Evolutionary conservation across 371 early-diverging fungal genomes (phyloP).

Genomic region (Actinomortierella ambigua): DNA sequence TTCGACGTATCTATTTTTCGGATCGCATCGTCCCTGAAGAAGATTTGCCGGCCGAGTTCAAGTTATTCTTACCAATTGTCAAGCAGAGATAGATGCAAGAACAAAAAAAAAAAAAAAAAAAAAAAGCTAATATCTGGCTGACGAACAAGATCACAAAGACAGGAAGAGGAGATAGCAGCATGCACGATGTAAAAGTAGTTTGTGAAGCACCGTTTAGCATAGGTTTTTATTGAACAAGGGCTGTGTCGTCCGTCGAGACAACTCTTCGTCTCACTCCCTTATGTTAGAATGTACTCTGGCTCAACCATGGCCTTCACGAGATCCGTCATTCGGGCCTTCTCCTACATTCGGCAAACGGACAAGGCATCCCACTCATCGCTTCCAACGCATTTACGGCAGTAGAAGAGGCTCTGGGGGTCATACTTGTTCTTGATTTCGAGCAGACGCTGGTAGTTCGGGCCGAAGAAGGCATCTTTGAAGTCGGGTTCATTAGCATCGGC

Average conservation of each 20-base stretch:
- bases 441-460: slow-evolving; percentile 49
- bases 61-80: slow-evolving; percentile 79
- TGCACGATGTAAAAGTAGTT: too few species aligned
- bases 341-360: too few species aligned
- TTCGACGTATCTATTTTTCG: slow-evolving; percentile 90
- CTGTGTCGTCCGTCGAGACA: too few species aligned
- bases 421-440: slow-evolving; percentile 45
- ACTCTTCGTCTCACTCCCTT: too few species aligned
- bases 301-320: too few species aligned
- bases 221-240: too few species aligned
- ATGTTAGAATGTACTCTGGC: too few species aligned
- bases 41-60: slow-evolving; percentile 92
- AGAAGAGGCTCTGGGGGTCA: slow-evolving; percentile 50
- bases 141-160: neutral
- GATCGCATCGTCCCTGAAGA: slow-evolving; percentile 91
- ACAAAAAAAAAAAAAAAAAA: neutral
- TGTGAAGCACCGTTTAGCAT: too few species aligned
- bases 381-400: slow-evolving; percentile 27
- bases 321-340: too few species aligned
- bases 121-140: neutral
- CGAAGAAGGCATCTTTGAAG: slow-evolving; percentile 51
- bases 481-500: slow-evolving; percentile 46
- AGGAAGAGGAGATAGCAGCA: neutral
- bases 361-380: slow-evolving; percentile 41
- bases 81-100: slow-evolving; percentile 11